Conservation (phyloP, 1,284 basidiomycete genomes). For the Heterobasidion annosum region DNA sequence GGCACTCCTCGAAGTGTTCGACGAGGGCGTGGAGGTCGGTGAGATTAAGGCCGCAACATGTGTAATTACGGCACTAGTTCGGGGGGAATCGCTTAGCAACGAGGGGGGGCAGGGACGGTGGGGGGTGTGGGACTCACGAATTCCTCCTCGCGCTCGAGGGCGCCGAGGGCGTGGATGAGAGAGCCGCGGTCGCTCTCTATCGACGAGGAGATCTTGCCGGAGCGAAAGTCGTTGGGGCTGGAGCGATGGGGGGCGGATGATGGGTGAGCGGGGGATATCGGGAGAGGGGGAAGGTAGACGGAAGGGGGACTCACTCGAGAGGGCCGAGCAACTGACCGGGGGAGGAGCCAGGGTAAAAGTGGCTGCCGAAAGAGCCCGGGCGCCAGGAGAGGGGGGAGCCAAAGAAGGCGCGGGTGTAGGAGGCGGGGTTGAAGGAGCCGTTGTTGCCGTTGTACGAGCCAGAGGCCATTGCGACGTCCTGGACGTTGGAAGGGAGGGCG, state of each 20-base stretch:
- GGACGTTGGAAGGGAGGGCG: slow-evolving; percentile 27
- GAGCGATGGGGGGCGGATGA: neutral
- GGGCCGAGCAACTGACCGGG: slow-evolving; percentile 53
- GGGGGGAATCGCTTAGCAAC: slow-evolving; percentile 2
- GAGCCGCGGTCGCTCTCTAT: slow-evolving; percentile 53
- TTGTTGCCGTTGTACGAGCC: slow-evolving; percentile 40
- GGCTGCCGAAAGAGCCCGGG: slow-evolving; percentile 49
- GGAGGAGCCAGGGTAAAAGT: slow-evolving; percentile 50
- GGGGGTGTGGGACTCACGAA: slow-evolving; percentile 42
- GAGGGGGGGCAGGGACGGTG: slow-evolving; percentile 6
- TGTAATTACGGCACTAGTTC: slow-evolving; percentile 67
- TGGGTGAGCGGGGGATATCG: neutral
- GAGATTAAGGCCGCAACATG: slow-evolving; percentile 74
- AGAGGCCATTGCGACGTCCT: slow-evolving; percentile 29
- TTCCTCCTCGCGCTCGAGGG: slow-evolving; percentile 64
- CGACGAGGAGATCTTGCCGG: slow-evolving; percentile 46
- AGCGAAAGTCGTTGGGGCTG: slow-evolving; percentile 46
- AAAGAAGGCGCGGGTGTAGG: slow-evolving; percentile 55
- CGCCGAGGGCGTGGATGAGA: slow-evolving; percentile 54
- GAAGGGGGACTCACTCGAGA: slow-evolving; percentile 42
- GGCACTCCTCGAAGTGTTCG: slow-evolving; percentile 81
- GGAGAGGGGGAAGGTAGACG: neutral
- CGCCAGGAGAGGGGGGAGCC: slow-evolving; percentile 67
- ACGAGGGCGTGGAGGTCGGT: slow-evolving; percentile 78
- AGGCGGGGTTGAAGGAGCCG: slow-evolving; percentile 50